Evolutionary conservation across 805 yeast species (phyloP), one percentile per base, ranked within the genome.

Genomic region (Candida patagonica): DNA sequence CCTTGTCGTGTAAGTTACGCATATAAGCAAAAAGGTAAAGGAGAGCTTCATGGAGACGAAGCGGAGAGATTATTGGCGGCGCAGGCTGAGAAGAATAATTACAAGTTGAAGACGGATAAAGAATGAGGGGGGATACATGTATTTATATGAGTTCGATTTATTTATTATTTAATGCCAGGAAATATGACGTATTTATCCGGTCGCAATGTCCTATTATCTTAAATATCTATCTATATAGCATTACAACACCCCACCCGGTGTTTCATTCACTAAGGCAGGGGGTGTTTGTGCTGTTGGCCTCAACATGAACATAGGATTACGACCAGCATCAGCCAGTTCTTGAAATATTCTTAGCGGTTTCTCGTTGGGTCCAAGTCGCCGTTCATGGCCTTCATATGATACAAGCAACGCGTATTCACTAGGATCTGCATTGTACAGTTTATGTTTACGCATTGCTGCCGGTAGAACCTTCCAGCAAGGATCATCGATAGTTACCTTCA

Each of bases 231-330:
- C 15, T 25, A 6, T 13, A n/a, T 13, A 16, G 6, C 8, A 15
- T 21, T 30, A 51, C 30, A 51, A 24, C 4, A 51, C 54, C 2
- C 55, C 55, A 8, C 55, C 55, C 5, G 55, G 55, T 15, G 54
- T 49, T 10, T 49, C 47, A 8, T 42, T 38, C 10, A 44, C 49
- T 4, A 43, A 49, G 2, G 46, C 48, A n/a, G 39, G 48, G 5
- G 44, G 40, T 1, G 35, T 21, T 20, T 42, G 37, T 26, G 87
- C 94, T 37, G 80, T 71, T 50, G 85, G 92, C 50, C 97, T 66
- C 32, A 88, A 68, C 96, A 88, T 88, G 44, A 88, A 86, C 1
- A 92, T 83, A 0, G 97, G 96, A 54, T 81, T 84, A 48, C 80
- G 70, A 1, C 96, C 96, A 42, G 77, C 71, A 45, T 83, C 95